phyloP scores from a whole-genome alignment of 495 filamentous ascomycete species.

The Usnea hakonensis region DNA sequence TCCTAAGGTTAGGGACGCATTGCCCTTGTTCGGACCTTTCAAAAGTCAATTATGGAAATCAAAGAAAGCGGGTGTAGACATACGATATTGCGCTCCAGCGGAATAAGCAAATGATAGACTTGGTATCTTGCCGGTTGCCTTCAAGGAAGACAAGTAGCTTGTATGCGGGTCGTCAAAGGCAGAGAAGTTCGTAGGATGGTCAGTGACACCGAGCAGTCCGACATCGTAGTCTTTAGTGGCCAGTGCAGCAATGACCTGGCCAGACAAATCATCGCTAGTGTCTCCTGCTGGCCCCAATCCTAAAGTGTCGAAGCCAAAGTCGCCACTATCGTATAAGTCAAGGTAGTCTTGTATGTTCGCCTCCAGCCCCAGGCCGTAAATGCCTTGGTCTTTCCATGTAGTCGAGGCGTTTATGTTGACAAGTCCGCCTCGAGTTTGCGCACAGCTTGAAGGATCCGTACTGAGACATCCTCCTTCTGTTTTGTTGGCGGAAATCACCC shows the following conservation, averaged over 20 bases:
- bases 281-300: slow-evolving; percentile 33
- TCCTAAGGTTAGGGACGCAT: slow-evolving; percentile 49
- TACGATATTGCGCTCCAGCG: slow-evolving; percentile 45
- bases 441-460: slow-evolving; percentile 34
- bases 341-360: slow-evolving; percentile 38
- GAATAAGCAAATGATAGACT: slow-evolving; percentile 49
- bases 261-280: slow-evolving; percentile 34
- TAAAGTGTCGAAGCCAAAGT: slow-evolving; percentile 46
- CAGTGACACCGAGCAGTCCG: slow-evolving; percentile 43
- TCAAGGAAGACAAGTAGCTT: slow-evolving; percentile 45
- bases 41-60: background rate
- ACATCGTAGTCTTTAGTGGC: slow-evolving; percentile 42
- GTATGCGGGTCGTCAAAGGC: slow-evolving; percentile 38
- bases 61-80: background rate
- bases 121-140: slow-evolving; percentile 37
- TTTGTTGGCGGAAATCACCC: slow-evolving; percentile 28
- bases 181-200: slow-evolving; percentile 44
- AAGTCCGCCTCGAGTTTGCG: slow-evolving; percentile 39
- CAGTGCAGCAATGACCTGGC: slow-evolving; percentile 43
- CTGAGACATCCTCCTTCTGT: slow-evolving; percentile 32
- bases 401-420: slow-evolving; percentile 42
- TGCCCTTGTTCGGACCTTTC: slow-evolving; percentile 35
- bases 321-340: slow-evolving; percentile 34
- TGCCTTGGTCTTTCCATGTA: slow-evolving; percentile 40
- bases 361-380: slow-evolving; percentile 36